These are phyloP conservation scores for Tolypocladium ophioglossoides DNA, from an alignment of 2,329 filamentous ascomycete species.

Conservation along the genomic window DNA sequence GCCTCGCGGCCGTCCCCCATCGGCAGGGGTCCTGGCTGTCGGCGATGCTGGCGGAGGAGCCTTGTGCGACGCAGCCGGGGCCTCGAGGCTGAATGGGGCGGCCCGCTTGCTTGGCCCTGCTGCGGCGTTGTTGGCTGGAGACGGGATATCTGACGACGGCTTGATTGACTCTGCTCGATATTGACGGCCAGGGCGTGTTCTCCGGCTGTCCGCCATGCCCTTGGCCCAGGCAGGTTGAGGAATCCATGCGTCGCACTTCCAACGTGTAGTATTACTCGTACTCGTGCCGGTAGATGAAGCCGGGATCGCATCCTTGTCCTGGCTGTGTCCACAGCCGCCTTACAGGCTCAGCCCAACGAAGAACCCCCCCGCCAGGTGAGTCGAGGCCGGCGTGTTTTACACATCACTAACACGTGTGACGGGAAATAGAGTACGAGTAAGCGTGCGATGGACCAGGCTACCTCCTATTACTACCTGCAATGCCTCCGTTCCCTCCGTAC, in stretches of 20 bases:
- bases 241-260: neutral
- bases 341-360: no score
- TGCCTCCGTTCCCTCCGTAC: neutral
- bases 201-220: neutral
- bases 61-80: neutral
- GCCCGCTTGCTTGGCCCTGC: neutral
- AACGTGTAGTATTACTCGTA: neutral
- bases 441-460: neutral
- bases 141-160: neutral
- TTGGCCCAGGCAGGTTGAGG: neutral
- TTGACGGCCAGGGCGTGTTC: neutral
- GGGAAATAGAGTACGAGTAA: neutral
- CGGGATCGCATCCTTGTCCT: neutral
- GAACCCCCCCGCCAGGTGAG: no score
- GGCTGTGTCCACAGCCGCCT: neutral
- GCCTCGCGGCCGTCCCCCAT: neutral
- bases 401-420: neutral
- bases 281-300: neutral
- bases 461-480: neutral
- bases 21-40: neutral
- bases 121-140: no score
- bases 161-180: neutral
- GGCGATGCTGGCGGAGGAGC: neutral
- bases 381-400: neutral
- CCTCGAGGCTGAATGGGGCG: neutral